Evolutionary conservation across 1,139 yeast species (phyloP), one percentile per base, ranked within the genome.

Genomic region (Magnusiomyces ingens): DNA sequence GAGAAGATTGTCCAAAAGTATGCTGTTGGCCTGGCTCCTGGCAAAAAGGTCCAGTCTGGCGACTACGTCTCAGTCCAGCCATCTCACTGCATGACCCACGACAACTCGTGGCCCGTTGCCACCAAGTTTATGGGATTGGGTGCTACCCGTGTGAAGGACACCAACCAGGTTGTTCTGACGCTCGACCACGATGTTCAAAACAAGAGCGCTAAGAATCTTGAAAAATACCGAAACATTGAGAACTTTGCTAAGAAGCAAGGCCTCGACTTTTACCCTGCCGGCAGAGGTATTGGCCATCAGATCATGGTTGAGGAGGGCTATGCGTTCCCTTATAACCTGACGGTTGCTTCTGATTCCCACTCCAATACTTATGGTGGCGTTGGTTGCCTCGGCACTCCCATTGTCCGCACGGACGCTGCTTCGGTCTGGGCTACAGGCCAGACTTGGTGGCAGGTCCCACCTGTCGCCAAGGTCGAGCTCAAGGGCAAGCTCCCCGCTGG

Each of bases 371-470:
- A 93, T 68, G 99, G 99, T 61, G 99, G 99, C 65, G 77, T 93
- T 46, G 99, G 98, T 18, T 75, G 96, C 26, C 75, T 94, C 57
- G 99, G 99, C 50, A 94, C 99, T 0, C 98, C 99, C 2, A 86
- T 93, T 56, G 99, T 93, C 55, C 80, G 99, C 70, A 94, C 99
- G 0, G 99, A 93, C 70, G 99, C 98, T 19, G 99, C 99, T 1
- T 84, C 97, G 5, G 93, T 94, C 61, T 93, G 99, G 99, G 98
- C 99, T 15, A 93, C 99, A 0, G 98, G 98, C 46, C 95, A 89
- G 73, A 94, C 99, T 2, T 93, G 99, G 99, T 93, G 99, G 99
- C 99, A 94, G 80, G 88, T 93, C 56, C 99, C 99, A 3, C 99
- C 99, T 1, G 98, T 93, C 21, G 99, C 99, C 44, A 83, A 84